These are phyloP conservation scores for Botrytis porri DNA, from an alignment of 2,329 filamentous ascomycete genomes.

Conservation along the genomic window DNA sequence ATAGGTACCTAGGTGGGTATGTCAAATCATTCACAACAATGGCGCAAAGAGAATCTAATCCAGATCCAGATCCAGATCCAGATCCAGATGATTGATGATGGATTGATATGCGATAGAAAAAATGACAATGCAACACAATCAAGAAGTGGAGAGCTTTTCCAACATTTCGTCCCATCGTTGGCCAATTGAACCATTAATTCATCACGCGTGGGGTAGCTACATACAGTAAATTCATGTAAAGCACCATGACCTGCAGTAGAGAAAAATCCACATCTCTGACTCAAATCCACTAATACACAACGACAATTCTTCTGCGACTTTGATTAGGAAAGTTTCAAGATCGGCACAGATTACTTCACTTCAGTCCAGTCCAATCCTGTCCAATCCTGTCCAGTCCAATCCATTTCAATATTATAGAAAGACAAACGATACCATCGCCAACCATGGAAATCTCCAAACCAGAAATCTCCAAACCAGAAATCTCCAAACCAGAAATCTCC, in stretches of 20 bases:
- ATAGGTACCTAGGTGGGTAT: no score
- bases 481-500: neutral
- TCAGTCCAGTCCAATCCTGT: neutral
- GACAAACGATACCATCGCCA: neutral
- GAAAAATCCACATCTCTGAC: slow-evolving; percentile 7
- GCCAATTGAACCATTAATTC: neutral
- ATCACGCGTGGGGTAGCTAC: neutral
- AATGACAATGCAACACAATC: neutral
- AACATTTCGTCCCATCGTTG: neutral
- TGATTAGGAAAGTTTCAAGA: no score
- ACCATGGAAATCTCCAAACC: neutral
- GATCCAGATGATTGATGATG: no score
- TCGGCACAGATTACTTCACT: neutral
- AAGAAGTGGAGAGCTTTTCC: neutral
- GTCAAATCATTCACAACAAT: no score
- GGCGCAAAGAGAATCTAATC: no score
- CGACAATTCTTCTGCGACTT: neutral
- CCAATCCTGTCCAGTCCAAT: neutral
- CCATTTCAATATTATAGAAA: neutral
- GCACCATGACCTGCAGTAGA: slow-evolving; percentile 14
- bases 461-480: neutral
- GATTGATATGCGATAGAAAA: neutral
- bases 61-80: no score
- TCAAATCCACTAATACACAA: slow-evolving; percentile 6
- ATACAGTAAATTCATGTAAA: slow-evolving; percentile 8